Base-by-base conservation (phyloP, 495 filamentous ascomycete species). In the Aspergillus homomorphus region DNA sequence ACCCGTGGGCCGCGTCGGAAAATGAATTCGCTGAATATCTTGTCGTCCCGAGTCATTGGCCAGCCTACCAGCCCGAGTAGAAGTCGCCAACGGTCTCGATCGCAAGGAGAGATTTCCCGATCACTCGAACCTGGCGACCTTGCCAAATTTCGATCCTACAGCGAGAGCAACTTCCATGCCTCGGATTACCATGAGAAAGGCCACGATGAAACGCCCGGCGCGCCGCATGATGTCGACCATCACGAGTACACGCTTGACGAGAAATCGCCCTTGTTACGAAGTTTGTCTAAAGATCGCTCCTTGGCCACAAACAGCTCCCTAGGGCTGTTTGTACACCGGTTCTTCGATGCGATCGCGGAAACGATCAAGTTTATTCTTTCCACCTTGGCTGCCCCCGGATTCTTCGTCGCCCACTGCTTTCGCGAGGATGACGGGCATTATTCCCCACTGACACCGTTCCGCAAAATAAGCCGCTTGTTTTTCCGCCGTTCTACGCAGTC, bases 1-100 rank as follows among this genome's bases (percentile, higher is more conserved):
- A 69, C 75, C 74, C 74, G 84, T 87, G 82, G 78, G 80, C 77
- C 71, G 69, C 65, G 66, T 67, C 66, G 69, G 77, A 92, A 87
- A 78, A 98, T 98, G 93, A 97, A 98, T 87, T 96, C 93, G 67
- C 77, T 98, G 79, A 96, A 96, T 75, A 89, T 96, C 72, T 82
- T 98, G 72, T 95, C 91, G 62, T 84, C 89, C 70, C 87, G 89
- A 77, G 90, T 94, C 70, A 85, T 89, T 61, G 86, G 86, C 64
- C 80, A 80, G 70, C 80, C 82, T 63, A 71, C 72, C 62, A 68
- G 52, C 61, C 58, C 79, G 73, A 57, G 75, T 78, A 46, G 69
- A 45, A 65, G 71, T 42, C 84, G 85, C 53, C 81, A 84, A 56
- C 80, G 87, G 74, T 84, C 85, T 54, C 87, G 84, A 64, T 89